phyloP scores from a whole-genome alignment of 2,329 filamentous ascomycete genomes.

The Penicillium sp. region DNA sequence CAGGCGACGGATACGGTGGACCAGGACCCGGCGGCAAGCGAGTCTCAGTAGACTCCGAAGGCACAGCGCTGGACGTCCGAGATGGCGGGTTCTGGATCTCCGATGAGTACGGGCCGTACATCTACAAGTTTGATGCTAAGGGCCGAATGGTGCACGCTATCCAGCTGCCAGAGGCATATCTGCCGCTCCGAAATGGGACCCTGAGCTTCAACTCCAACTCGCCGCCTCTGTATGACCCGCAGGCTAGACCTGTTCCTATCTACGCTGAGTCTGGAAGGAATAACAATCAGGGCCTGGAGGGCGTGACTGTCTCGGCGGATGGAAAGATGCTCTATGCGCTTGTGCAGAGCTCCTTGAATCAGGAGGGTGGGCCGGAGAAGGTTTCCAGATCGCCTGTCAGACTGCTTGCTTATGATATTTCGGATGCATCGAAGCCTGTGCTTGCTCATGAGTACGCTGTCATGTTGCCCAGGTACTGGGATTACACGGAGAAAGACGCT shows the following conservation, averaged over 20 bases:
- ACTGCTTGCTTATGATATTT: conserved; percentile 66
- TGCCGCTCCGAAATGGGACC: conserved; percentile 64
- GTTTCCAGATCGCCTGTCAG: conserved; percentile 60
- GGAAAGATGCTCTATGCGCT: conserved; percentile 66
- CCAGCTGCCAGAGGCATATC: conserved; percentile 63
- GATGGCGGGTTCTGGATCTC: conserved; percentile 68
- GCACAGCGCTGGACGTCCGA: conserved; percentile 58
- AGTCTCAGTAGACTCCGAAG: conserved; percentile 67
- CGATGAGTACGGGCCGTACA: conserved; percentile 71
- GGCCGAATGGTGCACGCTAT: conserved; percentile 67
- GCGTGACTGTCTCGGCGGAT: conserved; percentile 63
- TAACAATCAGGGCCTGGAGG: conserved; percentile 78
- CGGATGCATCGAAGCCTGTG: conserved; percentile 38
- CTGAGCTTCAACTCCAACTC: conserved; percentile 66
- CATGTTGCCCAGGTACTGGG: conserved; percentile 61
- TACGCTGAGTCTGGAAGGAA: conserved; percentile 63
- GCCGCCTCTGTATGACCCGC: conserved; percentile 61
- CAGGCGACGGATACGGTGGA: conserved; percentile 68
- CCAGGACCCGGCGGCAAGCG: conserved; percentile 60
- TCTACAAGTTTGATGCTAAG: conserved; percentile 63
- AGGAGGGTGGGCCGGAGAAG: conserved; percentile 62
- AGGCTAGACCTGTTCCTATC: conserved; percentile 53
- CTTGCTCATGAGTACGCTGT: conserved; percentile 67
- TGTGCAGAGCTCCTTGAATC: conserved; percentile 65
- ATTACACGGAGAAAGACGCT: conserved; percentile 53